These are phyloP conservation scores for Diaporthe sp. DNA, from an alignment of 2,329 filamentous ascomycete species.

Conservation along the genomic window DNA sequence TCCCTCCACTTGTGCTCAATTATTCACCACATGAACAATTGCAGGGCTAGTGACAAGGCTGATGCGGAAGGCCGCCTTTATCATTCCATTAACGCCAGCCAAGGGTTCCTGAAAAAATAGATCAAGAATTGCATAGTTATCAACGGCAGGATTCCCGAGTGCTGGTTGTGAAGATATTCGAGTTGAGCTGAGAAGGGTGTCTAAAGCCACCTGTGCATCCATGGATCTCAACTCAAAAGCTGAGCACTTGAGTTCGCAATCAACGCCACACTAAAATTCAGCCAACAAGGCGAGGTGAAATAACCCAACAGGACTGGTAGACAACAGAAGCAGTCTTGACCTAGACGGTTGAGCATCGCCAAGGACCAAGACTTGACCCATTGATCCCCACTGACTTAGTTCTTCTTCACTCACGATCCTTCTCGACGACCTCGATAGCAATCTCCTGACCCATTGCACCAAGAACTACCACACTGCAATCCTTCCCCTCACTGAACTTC, in stretches of 20 bases:
- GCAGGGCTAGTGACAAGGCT: too few relatives aligned
- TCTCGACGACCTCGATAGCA: conserved; percentile 6
- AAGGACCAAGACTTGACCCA: neutral
- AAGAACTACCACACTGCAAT: neutral
- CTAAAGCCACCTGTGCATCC: neutral
- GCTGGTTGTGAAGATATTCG: neutral
- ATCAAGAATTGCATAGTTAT: too few relatives aligned
- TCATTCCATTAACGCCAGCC: too few relatives aligned
- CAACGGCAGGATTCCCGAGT: too few relatives aligned
- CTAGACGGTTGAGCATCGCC: neutral
- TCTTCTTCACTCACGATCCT: neutral
- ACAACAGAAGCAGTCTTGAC: neutral
- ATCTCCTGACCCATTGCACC: conserved; percentile 11
- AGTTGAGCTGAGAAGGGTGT: too few relatives aligned
- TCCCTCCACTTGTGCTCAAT: neutral
- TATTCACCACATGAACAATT: too few relatives aligned
- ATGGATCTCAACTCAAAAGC: neutral
- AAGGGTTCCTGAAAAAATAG: too few relatives aligned
- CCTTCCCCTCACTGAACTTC: neutral
- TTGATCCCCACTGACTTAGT: neutral
- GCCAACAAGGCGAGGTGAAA: too few relatives aligned
- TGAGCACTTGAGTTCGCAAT: neutral
- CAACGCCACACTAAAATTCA: neutral
- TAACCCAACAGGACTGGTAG: neutral
- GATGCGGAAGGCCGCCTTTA: too few relatives aligned